phyloP scores from a whole-genome alignment of 2,329 filamentous ascomycete species.

The Penicillium sumatraense region DNA sequence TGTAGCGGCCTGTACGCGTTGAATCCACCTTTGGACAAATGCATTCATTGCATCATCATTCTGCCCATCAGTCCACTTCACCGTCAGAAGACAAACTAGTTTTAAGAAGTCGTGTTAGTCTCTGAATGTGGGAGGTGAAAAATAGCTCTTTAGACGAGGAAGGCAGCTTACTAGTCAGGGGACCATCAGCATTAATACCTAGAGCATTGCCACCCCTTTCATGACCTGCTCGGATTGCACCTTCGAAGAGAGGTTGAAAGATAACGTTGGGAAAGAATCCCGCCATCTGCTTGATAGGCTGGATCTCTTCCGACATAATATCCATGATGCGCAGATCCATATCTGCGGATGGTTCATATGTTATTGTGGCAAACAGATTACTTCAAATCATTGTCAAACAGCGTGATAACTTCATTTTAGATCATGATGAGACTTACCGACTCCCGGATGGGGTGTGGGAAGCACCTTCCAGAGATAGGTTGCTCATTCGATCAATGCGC shows the following conservation, averaged over 20 bases:
- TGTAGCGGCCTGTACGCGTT: neutral
- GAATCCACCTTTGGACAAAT: neutral
- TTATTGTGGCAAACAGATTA: slow-evolving; percentile 8
- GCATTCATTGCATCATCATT: neutral
- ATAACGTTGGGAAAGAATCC: slow-evolving; percentile 2
- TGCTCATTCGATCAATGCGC: neutral
- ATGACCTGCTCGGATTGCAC: neutral
- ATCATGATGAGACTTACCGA: neutral
- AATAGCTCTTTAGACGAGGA: neutral
- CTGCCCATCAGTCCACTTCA: neutral
- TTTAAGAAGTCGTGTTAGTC: neutral
- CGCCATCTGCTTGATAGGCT: neutral
- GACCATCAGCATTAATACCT: neutral
- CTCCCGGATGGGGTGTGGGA: slow-evolving; percentile 17
- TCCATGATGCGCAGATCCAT: slow-evolving; percentile 2
- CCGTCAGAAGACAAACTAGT: neutral
- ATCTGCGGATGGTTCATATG: slow-evolving; percentile 2
- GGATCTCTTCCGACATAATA: slow-evolving; percentile 4
- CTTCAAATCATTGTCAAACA: neutral
- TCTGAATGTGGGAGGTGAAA: neutral
- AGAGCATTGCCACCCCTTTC: neutral
- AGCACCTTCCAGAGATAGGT: slow-evolving; percentile 14
- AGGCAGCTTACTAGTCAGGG: neutral
- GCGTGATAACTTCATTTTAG: neutral
- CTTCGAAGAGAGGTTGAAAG: neutral